Conservation (phyloP, 2,329 filamentous ascomycete genomes). For the Fusarium humuli region DNA sequence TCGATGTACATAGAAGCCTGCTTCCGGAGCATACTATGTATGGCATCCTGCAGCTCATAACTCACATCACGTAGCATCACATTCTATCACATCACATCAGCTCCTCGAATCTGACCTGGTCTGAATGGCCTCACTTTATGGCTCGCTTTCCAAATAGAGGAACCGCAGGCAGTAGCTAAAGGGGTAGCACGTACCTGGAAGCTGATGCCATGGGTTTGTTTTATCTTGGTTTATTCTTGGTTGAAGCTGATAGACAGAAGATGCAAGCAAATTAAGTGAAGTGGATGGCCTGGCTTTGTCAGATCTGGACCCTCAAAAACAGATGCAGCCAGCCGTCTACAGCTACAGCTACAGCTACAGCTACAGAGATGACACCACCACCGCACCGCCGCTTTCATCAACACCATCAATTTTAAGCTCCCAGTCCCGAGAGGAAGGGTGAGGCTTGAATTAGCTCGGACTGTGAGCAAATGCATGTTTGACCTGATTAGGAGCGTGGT, state of each 20-base stretch:
- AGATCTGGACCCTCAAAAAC: slow-evolving; percentile 36
- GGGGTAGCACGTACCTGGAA: slow-evolving; percentile 16
- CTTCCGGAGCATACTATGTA: slow-evolving; percentile 4
- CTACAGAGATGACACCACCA: slow-evolving; percentile 44
- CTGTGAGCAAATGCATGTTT: slow-evolving; percentile 19
- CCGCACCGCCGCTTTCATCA: slow-evolving; percentile 2
- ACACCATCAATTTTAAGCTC: slow-evolving; percentile 14
- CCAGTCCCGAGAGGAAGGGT: slow-evolving; percentile 16
- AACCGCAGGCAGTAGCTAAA: slow-evolving; percentile 3
- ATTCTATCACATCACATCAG: slow-evolving; percentile 24
- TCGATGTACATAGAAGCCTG: background rate
- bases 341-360: background rate
- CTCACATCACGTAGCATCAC: slow-evolving; percentile 20
- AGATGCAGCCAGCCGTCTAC: slow-evolving; percentile 20
- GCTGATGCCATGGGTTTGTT: slow-evolving; percentile 19
- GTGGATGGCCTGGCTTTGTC: slow-evolving; percentile 18
- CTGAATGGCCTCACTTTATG: slow-evolving; percentile 1
- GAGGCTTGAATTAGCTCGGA: slow-evolving; percentile 1
- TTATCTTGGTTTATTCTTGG: background rate
- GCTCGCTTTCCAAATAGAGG: background rate
- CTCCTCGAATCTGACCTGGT: background rate
- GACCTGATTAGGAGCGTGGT: slow-evolving; percentile 3
- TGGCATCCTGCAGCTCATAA: slow-evolving; percentile 21
- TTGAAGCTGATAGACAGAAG: slow-evolving; percentile 1
- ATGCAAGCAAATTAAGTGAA: background rate